These are phyloP conservation scores for Pestalotiopsis sp. DNA, from an alignment of 2,329 filamentous ascomycete genomes.

Conservation along the genomic window DNA sequence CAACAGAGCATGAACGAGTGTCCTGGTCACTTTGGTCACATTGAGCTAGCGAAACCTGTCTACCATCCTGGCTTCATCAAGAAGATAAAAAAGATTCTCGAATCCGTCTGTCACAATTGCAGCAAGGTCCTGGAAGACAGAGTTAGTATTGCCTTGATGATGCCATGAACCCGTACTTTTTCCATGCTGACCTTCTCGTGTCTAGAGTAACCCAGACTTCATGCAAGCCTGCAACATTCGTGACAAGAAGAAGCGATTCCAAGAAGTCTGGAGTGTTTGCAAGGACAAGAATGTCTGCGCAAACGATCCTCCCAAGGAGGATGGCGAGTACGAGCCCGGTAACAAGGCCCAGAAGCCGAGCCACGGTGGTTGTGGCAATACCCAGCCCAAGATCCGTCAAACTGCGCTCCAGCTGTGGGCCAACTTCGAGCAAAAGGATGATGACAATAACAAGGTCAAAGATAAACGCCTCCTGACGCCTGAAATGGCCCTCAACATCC, in stretches of 20 bases:
- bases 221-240: slow-evolving; percentile 79
- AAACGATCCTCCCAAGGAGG: slow-evolving; percentile 72
- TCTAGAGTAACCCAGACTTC: slow-evolving; percentile 83
- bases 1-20: slow-evolving; percentile 95
- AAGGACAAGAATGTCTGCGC: slow-evolving; percentile 88
- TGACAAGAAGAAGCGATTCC: slow-evolving; percentile 94
- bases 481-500: slow-evolving; percentile 81
- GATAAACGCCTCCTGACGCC: slow-evolving; percentile 85
- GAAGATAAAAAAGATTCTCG: slow-evolving; percentile 98
- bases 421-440: slow-evolving; percentile 74
- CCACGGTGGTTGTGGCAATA: slow-evolving; percentile 93
- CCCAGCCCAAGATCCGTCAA: slow-evolving; percentile 85
- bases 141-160: slow-evolving; percentile 79
- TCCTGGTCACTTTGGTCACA: slow-evolving; percentile 97
- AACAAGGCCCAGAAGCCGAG: slow-evolving; percentile 56
- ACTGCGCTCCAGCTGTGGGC: slow-evolving; percentile 82
- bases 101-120: slow-evolving; percentile 99
- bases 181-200: slow-evolving; percentile 63
- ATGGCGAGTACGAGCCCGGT: slow-evolving; percentile 67
- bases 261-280: slow-evolving; percentile 88
- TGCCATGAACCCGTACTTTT: slow-evolving; percentile 49
- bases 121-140: slow-evolving; percentile 96
- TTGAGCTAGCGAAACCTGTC: slow-evolving; percentile 94
- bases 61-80: slow-evolving; percentile 96
- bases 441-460: slow-evolving; percentile 73